These are phyloP conservation scores for Rhizophagus clarus DNA, from an alignment of 192 early-diverging fungal species.

Conservation along the genomic window DNA sequence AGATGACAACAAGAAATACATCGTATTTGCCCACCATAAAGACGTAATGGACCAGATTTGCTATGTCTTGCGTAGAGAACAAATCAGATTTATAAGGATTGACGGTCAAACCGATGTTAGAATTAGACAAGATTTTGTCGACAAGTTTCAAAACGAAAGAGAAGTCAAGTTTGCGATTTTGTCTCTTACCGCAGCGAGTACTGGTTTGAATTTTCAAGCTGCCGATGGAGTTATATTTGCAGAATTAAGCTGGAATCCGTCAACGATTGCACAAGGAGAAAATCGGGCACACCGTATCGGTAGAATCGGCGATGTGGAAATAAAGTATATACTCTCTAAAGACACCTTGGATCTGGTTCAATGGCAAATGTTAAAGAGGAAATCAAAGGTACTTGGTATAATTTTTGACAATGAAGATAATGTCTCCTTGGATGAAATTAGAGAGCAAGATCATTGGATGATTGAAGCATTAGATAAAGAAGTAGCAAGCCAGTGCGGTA, in stretches of 20 bases:
- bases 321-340: constrained; percentile 51
- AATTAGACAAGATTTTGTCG: constrained; percentile 42
- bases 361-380: not conserved
- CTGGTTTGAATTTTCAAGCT: constrained; percentile 48
- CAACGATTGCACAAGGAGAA: constrained; percentile 47
- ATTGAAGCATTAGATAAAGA: not conserved
- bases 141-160: constrained; percentile 45
- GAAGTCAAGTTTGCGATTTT: constrained; percentile 44
- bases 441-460: not conserved
- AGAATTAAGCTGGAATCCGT: constrained; percentile 57
- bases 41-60: constrained; percentile 35
- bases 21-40: constrained; percentile 55
- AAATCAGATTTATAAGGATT: constrained; percentile 46
- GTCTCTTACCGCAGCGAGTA: constrained; percentile 50
- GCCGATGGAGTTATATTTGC: constrained; percentile 56
- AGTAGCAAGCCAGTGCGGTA: not conserved
- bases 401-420: not conserved
- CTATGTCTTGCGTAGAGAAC: constrained; percentile 14
- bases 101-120: constrained; percentile 43
- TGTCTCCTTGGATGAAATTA: not conserved
- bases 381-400: not conserved
- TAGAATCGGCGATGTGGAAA: constrained; percentile 39
- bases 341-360: constrained; percentile 44
- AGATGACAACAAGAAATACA: constrained; percentile 41
- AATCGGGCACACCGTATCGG: constrained; percentile 55